Conservation (phyloP, 2,329 filamentous ascomycete species). For the Talaromyces sp. region DNA sequence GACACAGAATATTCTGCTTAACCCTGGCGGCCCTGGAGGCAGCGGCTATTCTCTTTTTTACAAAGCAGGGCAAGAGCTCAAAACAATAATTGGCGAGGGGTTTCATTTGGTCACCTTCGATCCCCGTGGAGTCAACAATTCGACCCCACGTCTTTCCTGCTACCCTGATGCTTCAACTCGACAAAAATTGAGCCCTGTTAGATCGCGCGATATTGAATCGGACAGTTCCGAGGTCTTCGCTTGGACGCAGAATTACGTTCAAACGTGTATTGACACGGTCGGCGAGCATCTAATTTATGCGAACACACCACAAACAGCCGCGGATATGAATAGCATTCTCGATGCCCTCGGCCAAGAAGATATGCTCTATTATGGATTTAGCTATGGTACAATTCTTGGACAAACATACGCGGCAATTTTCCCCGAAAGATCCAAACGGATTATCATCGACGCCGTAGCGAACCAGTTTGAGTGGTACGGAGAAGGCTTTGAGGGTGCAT, state of each 20-base stretch:
- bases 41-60: constrained; percentile 44
- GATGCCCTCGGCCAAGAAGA: constrained; percentile 46
- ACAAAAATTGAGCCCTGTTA: constrained; percentile 33
- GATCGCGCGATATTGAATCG: constrained; percentile 13
- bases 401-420: constrained; percentile 47
- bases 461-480: constrained; percentile 32
- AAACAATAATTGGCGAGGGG: constrained; percentile 44
- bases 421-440: constrained; percentile 30
- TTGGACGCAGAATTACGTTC: constrained; percentile 46
- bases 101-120: constrained; percentile 55
- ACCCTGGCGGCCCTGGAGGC: constrained; percentile 55
- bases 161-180: constrained; percentile 43
- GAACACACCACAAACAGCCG: constrained; percentile 55
- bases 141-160: constrained; percentile 42
- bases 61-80: constrained; percentile 40
- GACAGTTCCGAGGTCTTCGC: constrained; percentile 42
- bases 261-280: constrained; percentile 49
- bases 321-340: constrained; percentile 56
- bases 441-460: constrained; percentile 27
- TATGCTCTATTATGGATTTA: constrained; percentile 48
- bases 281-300: constrained; percentile 50
- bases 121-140: constrained; percentile 50
- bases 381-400: constrained; percentile 44
- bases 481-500: constrained; percentile 9
- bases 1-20: constrained; percentile 50